Conservation (phyloP, 345 rosid genomes). For the Tarenaya hassleriana region DNA sequence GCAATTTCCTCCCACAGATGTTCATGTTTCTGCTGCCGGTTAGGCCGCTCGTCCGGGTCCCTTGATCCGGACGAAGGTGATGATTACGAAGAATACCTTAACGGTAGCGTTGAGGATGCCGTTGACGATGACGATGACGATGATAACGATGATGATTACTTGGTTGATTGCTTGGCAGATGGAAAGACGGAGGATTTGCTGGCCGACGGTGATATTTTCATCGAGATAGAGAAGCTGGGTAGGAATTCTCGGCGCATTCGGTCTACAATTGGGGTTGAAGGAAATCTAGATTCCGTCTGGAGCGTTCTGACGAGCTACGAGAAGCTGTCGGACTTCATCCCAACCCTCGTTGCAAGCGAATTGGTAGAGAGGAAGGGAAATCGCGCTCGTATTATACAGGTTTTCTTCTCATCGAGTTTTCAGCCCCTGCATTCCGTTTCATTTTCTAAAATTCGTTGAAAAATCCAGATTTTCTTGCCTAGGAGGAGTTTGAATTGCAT, state of each 20-base stretch:
- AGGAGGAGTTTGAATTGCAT: no score
- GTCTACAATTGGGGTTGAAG: slow-evolving; percentile 62
- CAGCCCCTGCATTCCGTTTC: no score
- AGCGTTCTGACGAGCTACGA: slow-evolving; percentile 72
- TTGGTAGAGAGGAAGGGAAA: slow-evolving; percentile 68
- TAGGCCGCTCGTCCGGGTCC: slow-evolving; percentile 21
- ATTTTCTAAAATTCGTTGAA: no score
- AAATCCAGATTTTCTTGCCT: no score
- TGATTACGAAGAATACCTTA: no score
- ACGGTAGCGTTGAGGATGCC: slow-evolving; percentile 3
- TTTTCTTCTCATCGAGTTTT: slow-evolving; percentile 5
- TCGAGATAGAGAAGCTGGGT: slow-evolving; percentile 54
- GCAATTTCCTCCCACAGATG: slow-evolving; percentile 20
- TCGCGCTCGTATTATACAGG: slow-evolving; percentile 77
- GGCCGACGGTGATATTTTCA: slow-evolving; percentile 51
- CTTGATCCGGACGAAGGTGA: slow-evolving; percentile 19
- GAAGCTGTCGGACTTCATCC: slow-evolving; percentile 65
- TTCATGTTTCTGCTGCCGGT: slow-evolving; percentile 24
- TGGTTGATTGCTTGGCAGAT: slow-evolving; percentile 30
- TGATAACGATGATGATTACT: slow-evolving; percentile 23
- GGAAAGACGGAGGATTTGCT: slow-evolving; percentile 27
- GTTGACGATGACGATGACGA: slow-evolving; percentile 16
- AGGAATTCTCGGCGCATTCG: slow-evolving; percentile 61
- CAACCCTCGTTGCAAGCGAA: slow-evolving; percentile 73
- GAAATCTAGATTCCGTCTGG: slow-evolving; percentile 70